Base-by-base conservation (phyloP, 192 early-diverging fungal genomes). In the Coemansia sp. region DNA sequence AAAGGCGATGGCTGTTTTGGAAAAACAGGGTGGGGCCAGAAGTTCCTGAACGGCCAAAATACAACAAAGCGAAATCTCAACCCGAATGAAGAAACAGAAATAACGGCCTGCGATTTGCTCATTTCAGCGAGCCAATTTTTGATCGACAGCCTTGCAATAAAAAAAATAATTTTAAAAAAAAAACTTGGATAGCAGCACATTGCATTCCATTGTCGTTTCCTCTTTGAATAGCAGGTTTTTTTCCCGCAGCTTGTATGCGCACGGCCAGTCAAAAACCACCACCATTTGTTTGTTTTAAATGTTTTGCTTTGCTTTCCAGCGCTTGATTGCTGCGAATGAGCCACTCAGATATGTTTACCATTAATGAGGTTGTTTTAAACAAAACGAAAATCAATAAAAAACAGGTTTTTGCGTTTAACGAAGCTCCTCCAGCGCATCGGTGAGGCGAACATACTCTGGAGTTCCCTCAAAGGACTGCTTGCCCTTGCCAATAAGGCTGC, bases 401-500 rank as follows among this genome's bases (percentile, higher is more conserved):
- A 29, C 29, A 17, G 29, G 16, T n/a, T 29, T 14, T 56, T 59
- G 67, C 17, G 45, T 60, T 50, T 78, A 63, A 61, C 73, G 72
- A 40, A 93, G 81, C 48, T 89, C 87, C 50, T 80, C 73, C 63
- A 92, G 75, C 2, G 83, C 84, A 22, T 89, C 87, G 61, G 84
- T 82, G 33, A 94, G 69, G 34, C 85, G 82, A 25, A 89, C 75
- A 71, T 86, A 90, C 8, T 70, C 72, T 18, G 83, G 72, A 16
- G 85, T 84, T 17, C 86, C 88, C 30, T 91, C 92, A 80, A 89
- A 94, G 1, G 77, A 74, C 63, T 81, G 86, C 78, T 91, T 92
- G 16, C 90, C 89, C 56, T 90, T 88, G 34, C 92, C 91, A 64
- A 96, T 87, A 61, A 97, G 77, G 25, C 92, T 88, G 57, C 91